Evolutionary conservation across 805 yeast genomes (phyloP).

Genomic region (Alloascoidea hylecoeti): DNA sequence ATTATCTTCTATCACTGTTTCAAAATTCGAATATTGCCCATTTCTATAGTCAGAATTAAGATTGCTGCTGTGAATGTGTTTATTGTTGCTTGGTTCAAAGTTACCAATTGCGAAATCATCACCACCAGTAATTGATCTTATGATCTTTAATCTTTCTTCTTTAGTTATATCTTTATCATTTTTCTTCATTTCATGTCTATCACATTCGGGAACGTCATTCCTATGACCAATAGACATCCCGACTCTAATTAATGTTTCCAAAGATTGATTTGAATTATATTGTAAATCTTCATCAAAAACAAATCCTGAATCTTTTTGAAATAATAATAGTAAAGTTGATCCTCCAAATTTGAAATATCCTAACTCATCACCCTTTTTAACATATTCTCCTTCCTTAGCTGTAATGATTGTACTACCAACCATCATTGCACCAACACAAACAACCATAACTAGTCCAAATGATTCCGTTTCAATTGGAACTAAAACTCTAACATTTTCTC

Average conservation of each 20-base stretch:
- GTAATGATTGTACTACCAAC: slow-evolving; percentile 82
- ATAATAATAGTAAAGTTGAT: slow-evolving; percentile 62
- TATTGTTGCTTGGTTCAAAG: too few relatives aligned
- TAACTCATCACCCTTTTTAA: slow-evolving; percentile 65
- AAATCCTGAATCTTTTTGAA: slow-evolving; percentile 30
- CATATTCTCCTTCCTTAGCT: slow-evolving; percentile 38
- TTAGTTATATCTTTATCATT: background rate
- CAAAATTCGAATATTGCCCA: too few relatives aligned
- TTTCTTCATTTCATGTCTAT: slow-evolving; percentile 6
- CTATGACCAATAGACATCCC: slow-evolving; percentile 89
- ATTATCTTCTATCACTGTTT: too few relatives aligned
- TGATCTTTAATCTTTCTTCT: background rate
- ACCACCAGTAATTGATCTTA: background rate
- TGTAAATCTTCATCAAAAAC: slow-evolving; percentile 62
- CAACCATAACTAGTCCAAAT: slow-evolving; percentile 69
- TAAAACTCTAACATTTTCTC: slow-evolving; percentile 74
- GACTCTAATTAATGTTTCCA: slow-evolving; percentile 77
- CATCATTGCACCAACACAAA: slow-evolving; percentile 97
- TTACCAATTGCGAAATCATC: too few relatives aligned
- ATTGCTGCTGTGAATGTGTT: too few relatives aligned
- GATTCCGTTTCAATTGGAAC: slow-evolving; percentile 61
- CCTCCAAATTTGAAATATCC: slow-evolving; percentile 98
- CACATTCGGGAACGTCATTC: slow-evolving; percentile 30
- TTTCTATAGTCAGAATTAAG: too few relatives aligned
- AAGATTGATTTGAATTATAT: slow-evolving; percentile 47